Percentiles rank a stretch among this genome's conserved stretches.
phyloP scores from a whole-genome alignment of 2,329 filamentous ascomycete genomes.

The Aspergillus eucalypticola region DNA sequence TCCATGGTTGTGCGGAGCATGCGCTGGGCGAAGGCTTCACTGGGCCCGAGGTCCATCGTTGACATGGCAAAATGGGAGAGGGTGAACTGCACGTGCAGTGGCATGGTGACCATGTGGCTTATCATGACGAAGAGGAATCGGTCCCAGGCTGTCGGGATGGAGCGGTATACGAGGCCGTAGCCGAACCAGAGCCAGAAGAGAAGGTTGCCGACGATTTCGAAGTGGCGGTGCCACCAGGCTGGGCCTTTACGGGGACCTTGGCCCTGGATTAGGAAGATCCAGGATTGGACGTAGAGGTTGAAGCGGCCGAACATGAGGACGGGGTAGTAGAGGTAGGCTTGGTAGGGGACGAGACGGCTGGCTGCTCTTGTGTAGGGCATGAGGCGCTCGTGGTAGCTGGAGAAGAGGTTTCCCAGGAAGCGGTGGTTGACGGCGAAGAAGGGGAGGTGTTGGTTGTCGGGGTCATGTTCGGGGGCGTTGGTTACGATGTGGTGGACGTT shows the following conservation, averaged over 20 bases:
- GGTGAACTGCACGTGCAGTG: slow-evolving; percentile 83
- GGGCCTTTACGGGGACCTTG: slow-evolving; percentile 71
- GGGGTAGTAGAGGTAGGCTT: slow-evolving; percentile 79
- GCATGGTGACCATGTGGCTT: slow-evolving; percentile 75
- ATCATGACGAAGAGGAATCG: slow-evolving; percentile 73
- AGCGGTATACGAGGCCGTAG: slow-evolving; percentile 71
- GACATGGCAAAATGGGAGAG: slow-evolving; percentile 94
- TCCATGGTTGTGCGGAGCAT: slow-evolving; percentile 93
- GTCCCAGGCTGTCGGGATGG: slow-evolving; percentile 65
- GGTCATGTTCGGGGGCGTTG: slow-evolving; percentile 90
- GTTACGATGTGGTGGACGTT: slow-evolving; percentile 97
- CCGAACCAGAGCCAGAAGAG: slow-evolving; percentile 87
- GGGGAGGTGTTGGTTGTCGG: slow-evolving; percentile 86
- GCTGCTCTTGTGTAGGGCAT: slow-evolving; percentile 74
- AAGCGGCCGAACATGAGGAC: slow-evolving; percentile 78
- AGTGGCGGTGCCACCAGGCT: slow-evolving; percentile 76
- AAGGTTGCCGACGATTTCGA: slow-evolving; percentile 70
- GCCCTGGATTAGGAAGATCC: slow-evolving; percentile 69
- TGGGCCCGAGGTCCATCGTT: slow-evolving; percentile 75
- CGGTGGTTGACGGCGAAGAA: slow-evolving; percentile 84
- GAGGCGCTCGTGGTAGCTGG: slow-evolving; percentile 76
- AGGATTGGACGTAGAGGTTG: slow-evolving; percentile 83
- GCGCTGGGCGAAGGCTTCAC: slow-evolving; percentile 82
- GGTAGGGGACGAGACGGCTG: slow-evolving; percentile 66
- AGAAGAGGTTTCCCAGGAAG: slow-evolving; percentile 70